Evolutionary conservation across 352 stramenopile genomes (phyloP).

Genomic region (Halophytophthora batemanensis): DNA sequence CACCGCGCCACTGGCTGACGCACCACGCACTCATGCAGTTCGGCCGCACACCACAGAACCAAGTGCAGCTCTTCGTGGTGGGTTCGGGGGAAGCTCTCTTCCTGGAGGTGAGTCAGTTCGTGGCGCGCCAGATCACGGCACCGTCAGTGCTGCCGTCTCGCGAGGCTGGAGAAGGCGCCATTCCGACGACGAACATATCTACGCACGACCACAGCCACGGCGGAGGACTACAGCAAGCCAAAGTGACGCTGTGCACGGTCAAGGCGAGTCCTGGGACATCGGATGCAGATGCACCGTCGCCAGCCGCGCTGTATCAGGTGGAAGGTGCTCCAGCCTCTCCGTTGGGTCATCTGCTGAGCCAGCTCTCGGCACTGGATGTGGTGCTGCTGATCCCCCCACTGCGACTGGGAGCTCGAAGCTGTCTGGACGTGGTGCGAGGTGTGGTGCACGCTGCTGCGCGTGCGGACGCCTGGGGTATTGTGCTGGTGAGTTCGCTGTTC

Average conservation of each 20-base stretch:
- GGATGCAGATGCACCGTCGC: constrained; percentile 6
- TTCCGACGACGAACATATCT: constrained; percentile 33
- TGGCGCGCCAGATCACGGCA: constrained; percentile 60
- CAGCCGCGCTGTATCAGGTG: constrained; percentile 40
- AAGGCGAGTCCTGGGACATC: constrained; percentile 33
- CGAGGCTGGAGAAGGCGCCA: constrained; percentile 42
- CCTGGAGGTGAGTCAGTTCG: constrained; percentile 57
- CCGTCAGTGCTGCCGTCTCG: constrained; percentile 24
- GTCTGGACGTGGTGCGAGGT: constrained; percentile 51
- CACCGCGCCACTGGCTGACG: constrained; percentile 48
- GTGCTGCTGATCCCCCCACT: constrained; percentile 71
- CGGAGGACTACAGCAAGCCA: constrained; percentile 41
- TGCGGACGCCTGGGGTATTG: constrained; percentile 67
- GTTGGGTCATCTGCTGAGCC: constrained; percentile 50
- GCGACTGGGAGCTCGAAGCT: constrained; percentile 39
- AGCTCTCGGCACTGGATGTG: constrained; percentile 62
- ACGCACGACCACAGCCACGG: constrained; percentile 8
- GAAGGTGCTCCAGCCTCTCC: constrained; percentile 35
- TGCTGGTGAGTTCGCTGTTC: constrained; percentile 70
- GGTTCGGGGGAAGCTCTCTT: constrained; percentile 70
- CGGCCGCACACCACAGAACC: constrained; percentile 46
- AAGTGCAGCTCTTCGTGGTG: constrained; percentile 81
- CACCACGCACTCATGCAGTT: constrained; percentile 35
- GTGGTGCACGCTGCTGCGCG: constrained; percentile 47
- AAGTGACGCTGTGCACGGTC: constrained; percentile 70